Conservation (phyloP, 176 grass and related monocot genomes). For the Avena eriantha region DNA sequence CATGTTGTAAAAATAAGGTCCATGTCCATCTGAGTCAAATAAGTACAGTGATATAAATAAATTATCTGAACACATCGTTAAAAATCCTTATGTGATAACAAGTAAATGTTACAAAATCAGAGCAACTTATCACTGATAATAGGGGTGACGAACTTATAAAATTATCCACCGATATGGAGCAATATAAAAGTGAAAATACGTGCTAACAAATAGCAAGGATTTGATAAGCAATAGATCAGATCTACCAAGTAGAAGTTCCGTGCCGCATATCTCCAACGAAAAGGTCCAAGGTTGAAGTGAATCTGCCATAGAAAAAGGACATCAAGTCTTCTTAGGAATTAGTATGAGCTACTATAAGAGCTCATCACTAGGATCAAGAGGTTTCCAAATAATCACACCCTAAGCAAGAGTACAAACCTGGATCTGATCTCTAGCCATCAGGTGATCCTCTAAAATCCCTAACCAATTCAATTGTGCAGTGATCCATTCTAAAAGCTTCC, state of each 20-base stretch:
- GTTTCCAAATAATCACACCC: no score
- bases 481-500: no score
- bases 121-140: neutral
- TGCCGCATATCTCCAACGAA: neutral
- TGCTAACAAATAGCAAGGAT: neutral
- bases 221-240: neutral
- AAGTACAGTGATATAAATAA: neutral
- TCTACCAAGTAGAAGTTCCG: neutral
- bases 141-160: neutral
- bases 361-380: no score
- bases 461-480: no score
- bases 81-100: neutral
- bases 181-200: neutral
- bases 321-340: no score
- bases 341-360: no score
- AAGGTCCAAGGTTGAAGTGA: neutral
- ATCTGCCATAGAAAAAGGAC: no score
- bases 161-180: neutral
- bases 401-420: no score
- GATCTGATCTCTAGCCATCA: no score
- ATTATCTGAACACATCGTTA: neutral
- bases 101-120: neutral
- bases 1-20: no score
- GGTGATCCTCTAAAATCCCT: no score
- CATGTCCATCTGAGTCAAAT: no score